Evolutionary conservation across 495 filamentous ascomycete species (phyloP).

Genomic region (Copromyces sp.): DNA sequence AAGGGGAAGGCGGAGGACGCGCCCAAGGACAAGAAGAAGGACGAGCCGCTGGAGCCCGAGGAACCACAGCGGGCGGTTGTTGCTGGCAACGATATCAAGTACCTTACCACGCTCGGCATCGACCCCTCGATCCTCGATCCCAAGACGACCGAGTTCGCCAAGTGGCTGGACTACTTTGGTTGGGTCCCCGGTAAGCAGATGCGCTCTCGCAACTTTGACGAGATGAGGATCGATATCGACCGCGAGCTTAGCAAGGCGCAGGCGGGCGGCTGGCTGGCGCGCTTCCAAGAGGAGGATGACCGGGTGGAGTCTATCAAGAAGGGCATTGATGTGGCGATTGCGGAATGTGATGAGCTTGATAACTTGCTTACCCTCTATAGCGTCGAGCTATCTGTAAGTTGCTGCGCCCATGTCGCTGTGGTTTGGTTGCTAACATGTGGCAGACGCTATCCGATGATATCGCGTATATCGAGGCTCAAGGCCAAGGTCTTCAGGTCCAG

Average conservation of each 20-base stretch:
- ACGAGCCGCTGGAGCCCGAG: constrained; percentile 25
- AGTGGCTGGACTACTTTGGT: constrained; percentile 75
- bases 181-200: constrained; percentile 69
- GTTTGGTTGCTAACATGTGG: constrained; percentile 26
- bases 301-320: constrained; percentile 71
- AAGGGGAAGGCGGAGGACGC: constrained; percentile 23
- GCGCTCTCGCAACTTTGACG: constrained; percentile 63
- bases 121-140: constrained; percentile 59
- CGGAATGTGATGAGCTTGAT: constrained; percentile 92
- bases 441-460: constrained; percentile 93
- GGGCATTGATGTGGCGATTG: constrained; percentile 77
- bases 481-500: constrained; percentile 91
- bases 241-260: constrained; percentile 83
- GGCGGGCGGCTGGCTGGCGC: constrained; percentile 83
- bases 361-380: constrained; percentile 86
- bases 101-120: constrained; percentile 66
- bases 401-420: not conserved
- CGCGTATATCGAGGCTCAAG: constrained; percentile 92
- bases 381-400: constrained; percentile 81
- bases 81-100: constrained; percentile 66
- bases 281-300: constrained; percentile 82
- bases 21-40: constrained; percentile 33
- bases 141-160: constrained; percentile 56
- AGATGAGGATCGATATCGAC: constrained; percentile 71
- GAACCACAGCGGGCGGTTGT: constrained; percentile 47